Conservation (phyloP, 1,284 basidiomycete species). For the Boletus semigastroideus region DNA sequence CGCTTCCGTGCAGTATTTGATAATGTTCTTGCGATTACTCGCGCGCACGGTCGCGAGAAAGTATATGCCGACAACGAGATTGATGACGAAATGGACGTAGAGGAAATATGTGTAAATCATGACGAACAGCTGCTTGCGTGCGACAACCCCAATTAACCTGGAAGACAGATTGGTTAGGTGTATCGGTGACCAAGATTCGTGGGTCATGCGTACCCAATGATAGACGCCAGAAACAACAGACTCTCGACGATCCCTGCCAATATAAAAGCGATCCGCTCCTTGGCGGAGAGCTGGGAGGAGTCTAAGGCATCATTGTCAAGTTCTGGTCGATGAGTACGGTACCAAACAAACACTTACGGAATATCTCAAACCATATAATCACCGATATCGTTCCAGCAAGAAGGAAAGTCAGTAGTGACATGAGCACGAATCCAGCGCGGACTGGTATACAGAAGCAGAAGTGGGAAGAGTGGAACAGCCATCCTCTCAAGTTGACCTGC, state of each 20-base stretch:
- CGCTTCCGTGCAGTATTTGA: slow-evolving; percentile 45
- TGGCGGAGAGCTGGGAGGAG: slow-evolving; percentile 37
- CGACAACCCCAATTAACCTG: slow-evolving; percentile 59
- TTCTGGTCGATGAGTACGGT: not conserved
- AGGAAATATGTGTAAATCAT: slow-evolving; percentile 56
- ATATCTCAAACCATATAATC: slow-evolving; percentile 59
- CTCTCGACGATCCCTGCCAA: slow-evolving; percentile 51
- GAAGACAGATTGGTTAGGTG: slow-evolving; percentile 3
- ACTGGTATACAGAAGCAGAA: slow-evolving; percentile 67
- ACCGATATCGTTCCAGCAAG: slow-evolving; percentile 50
- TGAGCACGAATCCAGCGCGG: slow-evolving; percentile 56
- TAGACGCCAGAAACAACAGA: slow-evolving; percentile 49
- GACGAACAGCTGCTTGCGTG: slow-evolving; percentile 59
- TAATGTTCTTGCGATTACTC: slow-evolving; percentile 42
- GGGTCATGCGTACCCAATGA: slow-evolving; percentile 46
- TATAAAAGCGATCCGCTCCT: slow-evolving; percentile 45
- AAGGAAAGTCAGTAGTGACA: slow-evolving; percentile 52
- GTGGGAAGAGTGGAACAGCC: slow-evolving; percentile 35
- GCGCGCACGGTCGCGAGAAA: slow-evolving; percentile 50
- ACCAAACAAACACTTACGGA: slow-evolving; percentile 42
- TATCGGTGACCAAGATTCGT: not conserved
- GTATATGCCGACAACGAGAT: slow-evolving; percentile 52
- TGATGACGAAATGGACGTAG: slow-evolving; percentile 58
- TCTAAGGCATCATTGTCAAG: slow-evolving; percentile 14
- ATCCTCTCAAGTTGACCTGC: slow-evolving; percentile 19